These are phyloP conservation scores for Candida nanaspora DNA, from an alignment of 805 yeast genomes.

Conservation along the genomic window DNA sequence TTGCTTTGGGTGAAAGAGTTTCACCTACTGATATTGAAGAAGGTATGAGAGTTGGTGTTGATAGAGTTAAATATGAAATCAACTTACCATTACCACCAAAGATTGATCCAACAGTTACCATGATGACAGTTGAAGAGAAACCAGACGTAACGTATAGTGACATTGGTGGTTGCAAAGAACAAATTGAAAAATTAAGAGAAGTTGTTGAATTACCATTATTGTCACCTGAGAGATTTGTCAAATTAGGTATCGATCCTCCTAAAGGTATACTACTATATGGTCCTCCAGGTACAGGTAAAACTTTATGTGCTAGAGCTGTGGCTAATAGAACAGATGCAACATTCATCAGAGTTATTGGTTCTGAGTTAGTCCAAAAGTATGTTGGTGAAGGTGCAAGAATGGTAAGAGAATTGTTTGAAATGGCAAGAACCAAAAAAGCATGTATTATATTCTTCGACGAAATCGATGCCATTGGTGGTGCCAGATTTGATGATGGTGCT, in stretches of 20 bases:
- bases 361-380: constrained; percentile 95
- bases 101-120: constrained; percentile 95
- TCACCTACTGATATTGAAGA: constrained; percentile 99
- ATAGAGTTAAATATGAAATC: constrained; percentile 92
- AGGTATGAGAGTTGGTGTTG: constrained; percentile 99
- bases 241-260: constrained; percentile 97
- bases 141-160: constrained; percentile 98
- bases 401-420: constrained; percentile 97
- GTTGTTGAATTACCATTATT: constrained; percentile 91
- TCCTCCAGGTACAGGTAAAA: constrained; percentile 99
- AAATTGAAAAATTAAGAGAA: constrained; percentile 91
- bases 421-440: constrained; percentile 98
- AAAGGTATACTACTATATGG: constrained; percentile 95
- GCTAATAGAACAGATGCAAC: constrained; percentile 99
- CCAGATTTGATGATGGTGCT: constrained; percentile 99
- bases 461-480: constrained; percentile 98
- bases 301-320: constrained; percentile 97
- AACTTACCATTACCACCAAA: constrained; percentile 96
- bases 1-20: constrained; percentile 91
- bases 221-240: constrained; percentile 95
- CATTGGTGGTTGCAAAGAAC: constrained; percentile 98
- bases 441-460: constrained; percentile 98
- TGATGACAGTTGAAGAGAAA: constrained; percentile 99
- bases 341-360: constrained; percentile 95
- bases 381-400: constrained; percentile 99